These are phyloP conservation scores for Wallacemonas sp. DNA, from an alignment of 208 protist genomes.

Conservation along the genomic window DNA sequence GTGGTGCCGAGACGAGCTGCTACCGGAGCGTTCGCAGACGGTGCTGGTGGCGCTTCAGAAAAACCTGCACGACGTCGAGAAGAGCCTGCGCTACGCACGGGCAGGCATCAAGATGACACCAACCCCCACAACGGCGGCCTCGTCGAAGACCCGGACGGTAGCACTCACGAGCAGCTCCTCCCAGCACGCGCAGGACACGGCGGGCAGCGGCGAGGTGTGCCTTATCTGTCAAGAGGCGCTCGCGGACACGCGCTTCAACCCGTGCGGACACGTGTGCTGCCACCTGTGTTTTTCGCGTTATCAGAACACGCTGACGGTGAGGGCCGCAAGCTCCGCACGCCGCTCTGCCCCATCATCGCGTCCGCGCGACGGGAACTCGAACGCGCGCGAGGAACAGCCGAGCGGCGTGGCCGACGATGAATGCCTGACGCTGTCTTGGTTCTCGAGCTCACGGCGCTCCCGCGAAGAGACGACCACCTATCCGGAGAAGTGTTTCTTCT, in stretches of 20 bases:
- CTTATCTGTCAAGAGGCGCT: constrained; percentile 23
- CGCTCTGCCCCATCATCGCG: constrained; percentile 8
- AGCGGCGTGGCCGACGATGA: neutral
- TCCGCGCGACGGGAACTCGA: neutral
- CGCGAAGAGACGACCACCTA: neutral
- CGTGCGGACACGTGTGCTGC: constrained; percentile 39
- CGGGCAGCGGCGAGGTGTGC: constrained; percentile 16
- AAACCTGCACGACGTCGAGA: constrained; percentile 16
- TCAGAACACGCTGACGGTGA: constrained; percentile 12
- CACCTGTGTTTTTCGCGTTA: constrained; percentile 21
- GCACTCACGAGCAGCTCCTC: too few relatives aligned
- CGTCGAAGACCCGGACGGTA: too few relatives aligned
- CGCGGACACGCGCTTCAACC: constrained; percentile 22
- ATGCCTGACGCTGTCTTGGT: neutral
- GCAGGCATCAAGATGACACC: neutral
- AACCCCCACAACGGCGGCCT: too few relatives aligned
- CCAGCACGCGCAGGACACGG: too few relatives aligned
- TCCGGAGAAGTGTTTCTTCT: constrained; percentile 35
- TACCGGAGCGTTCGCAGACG: constrained; percentile 1
- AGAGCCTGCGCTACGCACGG: neutral
- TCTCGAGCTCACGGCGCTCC: constrained; percentile 8
- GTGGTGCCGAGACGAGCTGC: neutral
- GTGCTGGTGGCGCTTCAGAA: constrained; percentile 6
- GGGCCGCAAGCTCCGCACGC: constrained; percentile 9
- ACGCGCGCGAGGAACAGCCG: neutral